Percentiles rank a stretch among this genome's conserved stretches.
These are phyloP conservation scores for Jamesozyma piceae DNA, from an alignment of 805 yeast species.

Conservation along the genomic window DNA sequence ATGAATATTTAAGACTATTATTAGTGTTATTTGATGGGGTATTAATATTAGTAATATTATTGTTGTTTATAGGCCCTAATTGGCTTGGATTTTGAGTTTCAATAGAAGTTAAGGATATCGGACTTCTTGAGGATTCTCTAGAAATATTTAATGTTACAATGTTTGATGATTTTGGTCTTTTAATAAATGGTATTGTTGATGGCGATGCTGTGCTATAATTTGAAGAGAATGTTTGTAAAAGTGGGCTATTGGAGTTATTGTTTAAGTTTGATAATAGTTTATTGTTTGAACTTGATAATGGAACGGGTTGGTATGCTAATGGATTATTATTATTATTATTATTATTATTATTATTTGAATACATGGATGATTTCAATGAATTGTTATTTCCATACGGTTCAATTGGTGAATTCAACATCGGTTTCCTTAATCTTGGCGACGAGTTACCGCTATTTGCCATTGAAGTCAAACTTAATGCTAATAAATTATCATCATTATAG, in stretches of 20 bases:
- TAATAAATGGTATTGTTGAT: conserved; percentile 15
- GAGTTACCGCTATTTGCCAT: conserved; percentile 31
- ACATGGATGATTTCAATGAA: conserved; percentile 4
- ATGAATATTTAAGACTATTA: conserved; percentile 4
- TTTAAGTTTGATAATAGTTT: background rate
- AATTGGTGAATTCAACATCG: conserved; percentile 21
- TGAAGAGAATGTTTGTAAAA: conserved; percentile 4
- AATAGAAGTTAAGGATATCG: conserved; percentile 10
- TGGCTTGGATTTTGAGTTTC: conserved; percentile 1
- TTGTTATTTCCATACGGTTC: conserved; percentile 10
- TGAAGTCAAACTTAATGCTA: conserved; percentile 29
- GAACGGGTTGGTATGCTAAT: conserved; percentile 10
- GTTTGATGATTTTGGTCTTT: conserved; percentile 26
- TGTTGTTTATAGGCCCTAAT: background rate
- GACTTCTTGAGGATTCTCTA: conserved; percentile 28
- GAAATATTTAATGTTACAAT: conserved; percentile 29
- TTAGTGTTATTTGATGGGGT: background rate
- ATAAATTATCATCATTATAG: conserved; percentile 29
- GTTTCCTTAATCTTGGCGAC: conserved; percentile 26
- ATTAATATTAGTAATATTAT: background rate
- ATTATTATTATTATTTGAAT: background rate
- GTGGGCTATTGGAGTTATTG: conserved; percentile 1
- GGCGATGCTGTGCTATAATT: conserved; percentile 3
- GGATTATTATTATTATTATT: conserved; percentile 3
- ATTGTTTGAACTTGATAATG: conserved; percentile 3